Percentiles rank a stretch among this genome's conserved stretches.
Conservation (phyloP, 345 rosid species). For the Heritiera fomes region DNA sequence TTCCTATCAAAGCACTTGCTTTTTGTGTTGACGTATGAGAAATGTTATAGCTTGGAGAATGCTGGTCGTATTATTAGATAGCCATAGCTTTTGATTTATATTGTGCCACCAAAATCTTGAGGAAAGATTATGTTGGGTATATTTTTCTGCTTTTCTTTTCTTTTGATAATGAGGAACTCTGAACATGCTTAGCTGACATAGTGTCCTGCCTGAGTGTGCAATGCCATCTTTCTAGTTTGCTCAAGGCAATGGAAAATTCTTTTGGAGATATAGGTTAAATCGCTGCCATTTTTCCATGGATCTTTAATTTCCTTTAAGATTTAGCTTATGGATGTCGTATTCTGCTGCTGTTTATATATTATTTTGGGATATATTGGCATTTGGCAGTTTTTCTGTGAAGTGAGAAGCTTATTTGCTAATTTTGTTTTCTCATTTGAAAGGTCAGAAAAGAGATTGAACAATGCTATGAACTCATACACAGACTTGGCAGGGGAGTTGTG, state of each 20-base stretch:
- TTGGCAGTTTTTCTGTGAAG: not conserved
- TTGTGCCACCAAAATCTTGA: not conserved
- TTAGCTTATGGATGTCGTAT: not conserved
- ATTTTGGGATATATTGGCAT: not conserved
- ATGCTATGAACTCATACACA: slow-evolving; percentile 70
- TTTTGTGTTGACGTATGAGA: not conserved
- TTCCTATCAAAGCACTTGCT: not conserved
- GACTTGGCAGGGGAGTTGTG: slow-evolving; percentile 80
- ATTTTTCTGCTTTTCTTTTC: not conserved
- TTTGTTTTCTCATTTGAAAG: slow-evolving; percentile 45
- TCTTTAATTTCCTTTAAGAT: not conserved
- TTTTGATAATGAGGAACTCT: not conserved
- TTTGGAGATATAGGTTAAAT: not conserved
- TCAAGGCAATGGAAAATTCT: not conserved
- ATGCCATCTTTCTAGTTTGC: not conserved
- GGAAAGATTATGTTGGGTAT: not conserved
- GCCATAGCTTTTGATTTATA: not conserved
- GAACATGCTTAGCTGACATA: slow-evolving; percentile 4
- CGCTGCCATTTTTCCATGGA: slow-evolving; percentile 1
- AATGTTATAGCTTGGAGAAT: not conserved
- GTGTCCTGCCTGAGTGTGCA: not conserved
- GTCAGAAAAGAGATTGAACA: slow-evolving; percentile 72
- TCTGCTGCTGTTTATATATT: not conserved
- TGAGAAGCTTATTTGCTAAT: slow-evolving; percentile 23
- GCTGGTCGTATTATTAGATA: not conserved